These are phyloP conservation scores for Ogataea populi-albae DNA, from an alignment of 805 yeast species.

Conservation along the genomic window DNA sequence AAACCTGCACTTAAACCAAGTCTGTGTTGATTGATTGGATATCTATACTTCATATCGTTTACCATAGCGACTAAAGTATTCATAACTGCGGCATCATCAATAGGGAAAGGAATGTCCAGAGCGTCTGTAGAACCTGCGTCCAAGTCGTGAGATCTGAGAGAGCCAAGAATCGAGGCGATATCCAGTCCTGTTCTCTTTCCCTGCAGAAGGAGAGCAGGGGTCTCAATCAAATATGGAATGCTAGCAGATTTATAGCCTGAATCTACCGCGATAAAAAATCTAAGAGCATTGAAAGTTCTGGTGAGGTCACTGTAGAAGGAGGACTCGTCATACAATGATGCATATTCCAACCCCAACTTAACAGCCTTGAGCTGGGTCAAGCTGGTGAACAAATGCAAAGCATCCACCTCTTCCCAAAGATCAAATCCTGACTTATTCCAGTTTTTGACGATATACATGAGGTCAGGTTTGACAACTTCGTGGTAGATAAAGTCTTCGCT, in stretches of 20 bases:
- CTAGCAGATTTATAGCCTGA: conserved; percentile 40
- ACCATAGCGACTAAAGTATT: conserved; percentile 64
- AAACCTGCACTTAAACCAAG: conserved; percentile 45
- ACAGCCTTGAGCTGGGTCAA: conserved; percentile 72
- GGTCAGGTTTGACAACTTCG: conserved; percentile 63
- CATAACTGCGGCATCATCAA: conserved; percentile 53
- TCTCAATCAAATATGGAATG: conserved; percentile 63
- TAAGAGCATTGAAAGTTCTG: conserved; percentile 34
- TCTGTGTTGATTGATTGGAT: conserved; percentile 66
- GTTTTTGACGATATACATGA: conserved; percentile 54
- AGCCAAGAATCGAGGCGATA: conserved; percentile 62
- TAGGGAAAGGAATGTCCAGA: conserved; percentile 56
- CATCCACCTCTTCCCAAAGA: conserved; percentile 85
- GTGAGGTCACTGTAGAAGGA: conserved; percentile 32
- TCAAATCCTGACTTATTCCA: conserved; percentile 78
- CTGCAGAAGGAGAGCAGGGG: conserved; percentile 44
- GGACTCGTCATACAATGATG: conserved; percentile 30
- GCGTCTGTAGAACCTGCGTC: conserved; percentile 32
- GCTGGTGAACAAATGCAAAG: conserved; percentile 76
- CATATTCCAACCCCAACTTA: conserved; percentile 47
- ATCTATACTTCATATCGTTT: conserved; percentile 66
- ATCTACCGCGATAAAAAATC: conserved; percentile 37
- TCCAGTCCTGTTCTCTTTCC: conserved; percentile 70
- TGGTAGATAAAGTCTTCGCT: conserved; percentile 41
- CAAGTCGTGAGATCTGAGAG: conserved; percentile 43